Evolutionary conservation across 2,329 filamentous ascomycete genomes (phyloP).

Genomic region (Trichoderma sp.): DNA sequence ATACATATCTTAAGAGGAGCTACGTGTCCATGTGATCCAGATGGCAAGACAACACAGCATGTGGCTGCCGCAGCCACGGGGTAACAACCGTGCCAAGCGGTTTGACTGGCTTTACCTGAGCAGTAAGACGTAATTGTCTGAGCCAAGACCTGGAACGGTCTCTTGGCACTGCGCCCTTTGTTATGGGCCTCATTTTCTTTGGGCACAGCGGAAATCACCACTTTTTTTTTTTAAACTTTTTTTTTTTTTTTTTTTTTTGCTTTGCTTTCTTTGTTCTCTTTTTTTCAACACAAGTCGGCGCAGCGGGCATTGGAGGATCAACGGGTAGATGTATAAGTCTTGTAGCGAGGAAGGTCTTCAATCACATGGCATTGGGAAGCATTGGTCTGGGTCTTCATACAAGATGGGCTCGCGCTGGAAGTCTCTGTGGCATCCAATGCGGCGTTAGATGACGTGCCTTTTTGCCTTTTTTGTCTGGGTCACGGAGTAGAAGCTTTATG

Average conservation of each 20-base stretch:
- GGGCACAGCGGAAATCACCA: background rate
- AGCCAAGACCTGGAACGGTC: slow-evolving; percentile 30
- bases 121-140: slow-evolving; percentile 30
- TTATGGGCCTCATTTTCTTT: slow-evolving; percentile 9
- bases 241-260: background rate
- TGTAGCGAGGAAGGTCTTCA: background rate
- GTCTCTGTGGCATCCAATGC: background rate
- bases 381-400: background rate
- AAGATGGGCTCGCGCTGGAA: background rate
- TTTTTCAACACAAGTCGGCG: slow-evolving; percentile 1
- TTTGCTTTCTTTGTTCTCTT: no score
- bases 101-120: slow-evolving; percentile 25
- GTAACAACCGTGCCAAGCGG: slow-evolving; percentile 32
- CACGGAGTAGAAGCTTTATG: background rate
- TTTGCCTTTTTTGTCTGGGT: background rate
- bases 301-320: background rate
- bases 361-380: background rate
- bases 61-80: slow-evolving; percentile 28
- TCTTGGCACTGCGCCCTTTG: slow-evolving; percentile 22
- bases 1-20: background rate
- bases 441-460: background rate
- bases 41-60: slow-evolving; percentile 18
- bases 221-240: background rate
- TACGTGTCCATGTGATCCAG: slow-evolving; percentile 12
- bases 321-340: background rate